Evolutionary conservation across 371 early-diverging fungal species (phyloP), one percentile per base, ranked within the genome.

Genomic region (Amoeboaphelidium protococcarum): DNA sequence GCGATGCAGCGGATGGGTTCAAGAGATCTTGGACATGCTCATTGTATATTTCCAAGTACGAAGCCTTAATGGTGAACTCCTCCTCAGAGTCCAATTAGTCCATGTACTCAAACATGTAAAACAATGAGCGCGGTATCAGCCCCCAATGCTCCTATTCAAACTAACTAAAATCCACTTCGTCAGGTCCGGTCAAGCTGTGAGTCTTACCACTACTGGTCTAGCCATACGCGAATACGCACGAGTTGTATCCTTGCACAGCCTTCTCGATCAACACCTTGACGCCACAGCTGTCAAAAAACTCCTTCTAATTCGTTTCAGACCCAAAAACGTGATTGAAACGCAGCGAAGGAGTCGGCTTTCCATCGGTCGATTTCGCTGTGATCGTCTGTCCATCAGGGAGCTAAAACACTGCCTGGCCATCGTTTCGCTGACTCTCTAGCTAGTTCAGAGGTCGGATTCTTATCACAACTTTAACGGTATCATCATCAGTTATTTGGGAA

Each of bases 131-230:
- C 1, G 68, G 67, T 3, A 71, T 57, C 19, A 71, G 49, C 4
- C 72, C 72, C 3, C n/a, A 16, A 48, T 44, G 1, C 13, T 50
- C 4, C 47, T 58, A 12, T 40, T 46, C 2, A 12, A 22, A 44
- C 20, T 21, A n/a, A 27, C 45, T 12, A 40, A 47, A 43, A 52
- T 48, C 50, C 3, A 23, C 44, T 24, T n/a, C 46, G 22, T 58
- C 50, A 21, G 56, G 48, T 48, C 71, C 64, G 42, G 66, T 65
- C 53, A 78, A 73, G 22, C 78, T 80, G 55, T 64, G 75, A 25
- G 77, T 76, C 51, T 80, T 80, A 1, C 80, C 80, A 50, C 60
- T 58, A 0, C 78, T 75, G 10, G 80, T 80, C 47, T 78, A 76
- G 0, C 72, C 72, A 53, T 61, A 72, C 12, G 70, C 68, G 53